Conservation (phyloP, 176 grass and related monocot species). For the Microstegium vimineum region DNA sequence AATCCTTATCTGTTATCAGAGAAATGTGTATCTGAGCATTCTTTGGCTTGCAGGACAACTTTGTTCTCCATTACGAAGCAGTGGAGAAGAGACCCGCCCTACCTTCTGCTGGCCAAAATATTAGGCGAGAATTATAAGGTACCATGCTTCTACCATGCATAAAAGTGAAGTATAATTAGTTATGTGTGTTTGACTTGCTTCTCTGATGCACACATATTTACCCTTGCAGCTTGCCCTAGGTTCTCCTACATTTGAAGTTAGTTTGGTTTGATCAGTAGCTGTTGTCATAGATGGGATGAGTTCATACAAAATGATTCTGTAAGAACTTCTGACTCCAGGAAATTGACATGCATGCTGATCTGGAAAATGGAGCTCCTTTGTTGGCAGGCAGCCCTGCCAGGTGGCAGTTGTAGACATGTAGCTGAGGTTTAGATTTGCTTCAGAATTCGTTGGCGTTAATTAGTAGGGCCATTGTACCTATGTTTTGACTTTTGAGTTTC, state of each 20-base stretch:
- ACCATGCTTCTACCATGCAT: background rate
- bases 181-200: background rate
- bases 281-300: slow-evolving; percentile 2
- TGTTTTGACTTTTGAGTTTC: background rate
- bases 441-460: slow-evolving; percentile 10
- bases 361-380: background rate
- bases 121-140: slow-evolving; percentile 60
- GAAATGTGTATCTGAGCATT: background rate
- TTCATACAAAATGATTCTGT: slow-evolving; percentile 29
- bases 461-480: slow-evolving; percentile 14
- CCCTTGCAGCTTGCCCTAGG: slow-evolving; percentile 16
- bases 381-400: slow-evolving; percentile 6
- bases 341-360: slow-evolving; percentile 7
- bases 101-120: slow-evolving; percentile 45
- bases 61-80: slow-evolving; percentile 68
- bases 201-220: background rate
- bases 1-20: slow-evolving; percentile 1
- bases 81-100: slow-evolving; percentile 69
- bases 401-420: slow-evolving; percentile 32
- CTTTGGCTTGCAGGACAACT: slow-evolving; percentile 54
- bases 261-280: background rate
- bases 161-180: background rate
- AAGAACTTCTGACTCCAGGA: background rate
- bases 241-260: slow-evolving; percentile 11
- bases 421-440: background rate